These are phyloP conservation scores for Amanita thiersii DNA, from an alignment of 768 basidiomycete genomes.

Conservation along the genomic window DNA sequence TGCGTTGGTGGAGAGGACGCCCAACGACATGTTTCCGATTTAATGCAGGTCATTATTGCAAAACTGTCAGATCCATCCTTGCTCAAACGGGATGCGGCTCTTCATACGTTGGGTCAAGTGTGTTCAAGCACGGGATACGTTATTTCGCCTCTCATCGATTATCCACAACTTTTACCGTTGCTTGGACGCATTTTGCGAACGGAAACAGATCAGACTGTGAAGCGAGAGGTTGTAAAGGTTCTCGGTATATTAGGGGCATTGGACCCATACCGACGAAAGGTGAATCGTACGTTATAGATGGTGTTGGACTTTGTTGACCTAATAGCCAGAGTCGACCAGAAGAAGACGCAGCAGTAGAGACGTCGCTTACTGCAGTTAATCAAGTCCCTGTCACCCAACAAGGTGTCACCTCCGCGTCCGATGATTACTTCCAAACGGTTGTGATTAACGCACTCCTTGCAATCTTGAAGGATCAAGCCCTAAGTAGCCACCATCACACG, in stretches of 20 bases:
- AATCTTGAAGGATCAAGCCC: constrained; percentile 82
- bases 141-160: constrained; percentile 81
- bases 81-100: constrained; percentile 86
- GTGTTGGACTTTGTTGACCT: neutral
- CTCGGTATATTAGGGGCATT: constrained; percentile 93
- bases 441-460: constrained; percentile 83
- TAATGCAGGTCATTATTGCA: constrained; percentile 86
- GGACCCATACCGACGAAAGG: constrained; percentile 94
- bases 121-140: constrained; percentile 96
- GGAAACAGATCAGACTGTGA: constrained; percentile 61
- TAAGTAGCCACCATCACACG: constrained; percentile 81
- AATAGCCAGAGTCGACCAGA: constrained; percentile 44
- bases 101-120: constrained; percentile 91
- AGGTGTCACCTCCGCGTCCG: constrained; percentile 56
- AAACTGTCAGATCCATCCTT: constrained; percentile 86
- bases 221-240: constrained; percentile 89
- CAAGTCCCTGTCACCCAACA: constrained; percentile 64
- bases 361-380: constrained; percentile 50
- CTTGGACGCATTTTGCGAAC: constrained; percentile 80
- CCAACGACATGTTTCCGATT: constrained; percentile 68
- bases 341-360: constrained; percentile 57
- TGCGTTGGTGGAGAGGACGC: constrained; percentile 93
- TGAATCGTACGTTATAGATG: constrained; percentile 18
- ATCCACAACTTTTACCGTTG: constrained; percentile 84
- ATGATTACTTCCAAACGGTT: constrained; percentile 96